These are phyloP conservation scores for Cystobasidium pallidum DNA, from an alignment of 1,284 basidiomycete species.

Conservation along the genomic window DNA sequence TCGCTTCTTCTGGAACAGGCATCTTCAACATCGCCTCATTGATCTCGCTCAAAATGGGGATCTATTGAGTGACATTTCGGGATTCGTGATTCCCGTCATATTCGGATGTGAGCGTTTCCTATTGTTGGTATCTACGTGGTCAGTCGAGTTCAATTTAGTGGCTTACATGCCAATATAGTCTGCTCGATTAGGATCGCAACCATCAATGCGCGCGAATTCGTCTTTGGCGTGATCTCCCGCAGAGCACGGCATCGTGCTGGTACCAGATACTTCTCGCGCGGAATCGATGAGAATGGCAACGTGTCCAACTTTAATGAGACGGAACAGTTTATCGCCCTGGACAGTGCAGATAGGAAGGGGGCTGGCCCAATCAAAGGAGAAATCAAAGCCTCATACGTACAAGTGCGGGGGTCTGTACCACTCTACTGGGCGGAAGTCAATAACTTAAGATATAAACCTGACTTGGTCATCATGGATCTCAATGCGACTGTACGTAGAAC, in stretches of 20 bases:
- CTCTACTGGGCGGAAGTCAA: constrained; percentile 98
- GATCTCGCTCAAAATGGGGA: constrained; percentile 61
- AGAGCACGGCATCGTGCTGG: constrained; percentile 92
- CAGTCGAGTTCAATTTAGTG: no score
- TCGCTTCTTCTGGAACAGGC: constrained; percentile 98
- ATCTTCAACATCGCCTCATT: constrained; percentile 71
- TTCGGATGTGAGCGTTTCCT: constrained; percentile 76
- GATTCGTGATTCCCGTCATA: constrained; percentile 87
- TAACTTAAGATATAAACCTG: constrained; percentile 94
- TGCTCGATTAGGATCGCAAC: constrained; percentile 80
- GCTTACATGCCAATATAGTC: no score
- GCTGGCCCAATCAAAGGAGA: constrained; percentile 61
- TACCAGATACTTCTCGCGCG: constrained; percentile 95
- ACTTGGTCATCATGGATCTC: constrained; percentile 93
- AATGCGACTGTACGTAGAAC: constrained; percentile 69
- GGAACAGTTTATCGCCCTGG: constrained; percentile 77
- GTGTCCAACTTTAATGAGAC: constrained; percentile 60
- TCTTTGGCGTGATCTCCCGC: constrained; percentile 86
- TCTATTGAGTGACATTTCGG: constrained; percentile 65
- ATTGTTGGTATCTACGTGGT: background rate
- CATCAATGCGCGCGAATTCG: constrained; percentile 78
- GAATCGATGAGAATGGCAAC: constrained; percentile 72
- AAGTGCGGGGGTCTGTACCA: constrained; percentile 91
- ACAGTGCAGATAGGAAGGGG: constrained; percentile 57
- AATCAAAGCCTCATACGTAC: constrained; percentile 71